A percentile compares a stretch with the other conserved stretches of the same genome.
Conservation (phyloP, 345 rosid genomes). For the Hibiscus syriacus region DNA sequence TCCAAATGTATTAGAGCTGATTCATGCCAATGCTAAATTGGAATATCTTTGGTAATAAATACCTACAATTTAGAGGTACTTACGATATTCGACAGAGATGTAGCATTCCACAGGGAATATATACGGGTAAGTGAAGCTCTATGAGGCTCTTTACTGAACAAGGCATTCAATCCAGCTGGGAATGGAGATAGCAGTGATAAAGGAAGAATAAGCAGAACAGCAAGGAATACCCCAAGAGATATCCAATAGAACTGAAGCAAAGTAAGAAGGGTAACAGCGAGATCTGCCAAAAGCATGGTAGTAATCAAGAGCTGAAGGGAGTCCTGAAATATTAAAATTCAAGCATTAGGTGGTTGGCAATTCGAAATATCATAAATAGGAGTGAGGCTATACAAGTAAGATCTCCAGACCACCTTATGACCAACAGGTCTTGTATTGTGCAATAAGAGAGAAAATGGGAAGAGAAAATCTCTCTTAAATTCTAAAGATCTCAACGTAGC, state of each 20-base stretch:
- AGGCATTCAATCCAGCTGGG: conserved; percentile 93
- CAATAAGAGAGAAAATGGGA: conserved; percentile 69
- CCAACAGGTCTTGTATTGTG: conserved; percentile 87
- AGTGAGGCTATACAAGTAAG: conserved; percentile 1
- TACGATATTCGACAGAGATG: conserved; percentile 85
- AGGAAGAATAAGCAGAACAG: conserved; percentile 87
- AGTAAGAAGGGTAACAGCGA: conserved; percentile 73
- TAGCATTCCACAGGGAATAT: conserved; percentile 80
- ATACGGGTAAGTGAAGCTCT: conserved; percentile 87
- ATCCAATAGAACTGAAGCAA: conserved; percentile 91
- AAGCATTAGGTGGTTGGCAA: conserved; percentile 5
- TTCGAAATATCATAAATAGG: not conserved
- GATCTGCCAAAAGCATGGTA: conserved; percentile 78
- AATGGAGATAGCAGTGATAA: conserved; percentile 81
- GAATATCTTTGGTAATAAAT: not conserved
- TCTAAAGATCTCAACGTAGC: conserved; percentile 66
- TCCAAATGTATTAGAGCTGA: not conserved
- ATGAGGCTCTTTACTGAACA: conserved; percentile 87
- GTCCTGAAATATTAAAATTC: conserved; percentile 51
- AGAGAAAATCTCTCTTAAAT: conserved; percentile 61
- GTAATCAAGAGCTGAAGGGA: conserved; percentile 69
- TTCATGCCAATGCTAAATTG: not conserved
- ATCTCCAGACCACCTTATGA: conserved; percentile 55
- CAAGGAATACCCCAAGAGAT: conserved; percentile 76
- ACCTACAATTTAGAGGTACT: conserved; percentile 23